Evolutionary conservation across 164 flowering plant genomes (phyloP).

Genomic region (Nymphaea thermarum): DNA sequence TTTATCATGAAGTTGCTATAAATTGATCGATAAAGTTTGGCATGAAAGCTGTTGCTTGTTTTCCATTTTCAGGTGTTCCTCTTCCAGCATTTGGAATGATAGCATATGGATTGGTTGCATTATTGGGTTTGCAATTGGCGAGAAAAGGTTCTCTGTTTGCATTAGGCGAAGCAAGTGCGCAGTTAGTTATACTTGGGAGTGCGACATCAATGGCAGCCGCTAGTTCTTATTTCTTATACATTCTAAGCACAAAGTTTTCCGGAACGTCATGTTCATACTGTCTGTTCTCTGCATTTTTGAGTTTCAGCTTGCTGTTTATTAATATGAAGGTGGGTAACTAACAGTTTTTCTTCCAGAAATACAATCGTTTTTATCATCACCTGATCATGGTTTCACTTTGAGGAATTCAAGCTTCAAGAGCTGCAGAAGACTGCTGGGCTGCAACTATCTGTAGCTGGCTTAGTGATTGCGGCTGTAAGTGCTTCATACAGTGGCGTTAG

Average conservation of each 20-base stretch:
- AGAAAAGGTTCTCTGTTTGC: slow-evolving; percentile 37
- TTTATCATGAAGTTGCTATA: not conserved
- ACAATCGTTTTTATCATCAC: not conserved
- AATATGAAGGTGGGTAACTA: slow-evolving; percentile 45
- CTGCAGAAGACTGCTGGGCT: slow-evolving; percentile 38
- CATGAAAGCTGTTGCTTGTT: slow-evolving; percentile 11
- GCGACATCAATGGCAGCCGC: slow-evolving; percentile 86
- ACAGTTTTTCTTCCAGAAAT: not conserved
- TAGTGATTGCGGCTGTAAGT: slow-evolving; percentile 51
- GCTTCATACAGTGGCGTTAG: slow-evolving; percentile 41
- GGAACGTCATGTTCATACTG: slow-evolving; percentile 79
- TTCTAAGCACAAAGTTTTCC: slow-evolving; percentile 53
- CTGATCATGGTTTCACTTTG: not conserved
- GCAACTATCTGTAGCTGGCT: slow-evolving; percentile 42
- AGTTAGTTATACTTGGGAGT: slow-evolving; percentile 47
- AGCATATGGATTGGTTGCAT: slow-evolving; percentile 61
- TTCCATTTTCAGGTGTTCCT: slow-evolving; percentile 74
- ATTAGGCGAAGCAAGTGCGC: slow-evolving; percentile 39
- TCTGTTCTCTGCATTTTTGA: slow-evolving; percentile 49
- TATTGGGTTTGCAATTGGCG: slow-evolving; percentile 46
- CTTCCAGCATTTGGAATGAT: slow-evolving; percentile 84
- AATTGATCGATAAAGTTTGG: not conserved
- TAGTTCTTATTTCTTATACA: slow-evolving; percentile 79
- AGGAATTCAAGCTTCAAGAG: slow-evolving; percentile 57
- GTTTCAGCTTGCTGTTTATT: slow-evolving; percentile 62